Evolutionary conservation across 1,139 yeast genomes (phyloP), one percentile per base, ranked within the genome.

Genomic region (Yamadazyma buinensis): DNA sequence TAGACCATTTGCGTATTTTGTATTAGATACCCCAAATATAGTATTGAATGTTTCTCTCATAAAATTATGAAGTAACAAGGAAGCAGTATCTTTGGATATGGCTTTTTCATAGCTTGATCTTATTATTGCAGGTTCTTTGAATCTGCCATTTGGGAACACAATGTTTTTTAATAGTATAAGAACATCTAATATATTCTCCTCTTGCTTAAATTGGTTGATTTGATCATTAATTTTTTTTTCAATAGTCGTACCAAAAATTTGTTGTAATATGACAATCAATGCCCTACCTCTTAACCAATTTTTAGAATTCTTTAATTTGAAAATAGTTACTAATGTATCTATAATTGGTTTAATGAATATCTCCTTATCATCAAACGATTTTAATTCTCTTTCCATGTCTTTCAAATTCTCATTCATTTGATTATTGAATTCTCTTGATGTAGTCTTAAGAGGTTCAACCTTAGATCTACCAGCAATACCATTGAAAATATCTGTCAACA

Each of bases 251-350:
- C 97, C 97, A 35, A 90, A 71, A 1, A 90, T 57, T 55, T 87
- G 96, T 54, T 88, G 97, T 28, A 88, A 64, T 3, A 90, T 77
- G 3, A 87, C 80, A 26, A 88, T 72, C 4, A 87, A 67, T 0
- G 97, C 96, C 32, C 90, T 67, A 0, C 96, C 97, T 36, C 95
- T 64, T 1, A 88, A 59, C 95, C 96, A 87, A 33, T 76, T 73
- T 35, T 77, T 79, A 2, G 84, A 69, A 28, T 71, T 73, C 36
- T 80, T 77, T 19, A 86, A 61, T 15, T 85, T 77, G 58, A 90
- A 90, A 1, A 87, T 54, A 0, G 84, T 67, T 15, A 85, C 73
- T 32, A 88, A 69, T 9, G 86, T 55, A 44, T 87, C 95, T 44
- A 94, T 83, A 2, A 90, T 79, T 0, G 96, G 95, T 48, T 82